Conservation (phyloP, 306 rosid species). For the Gleditsia sinensis region DNA sequence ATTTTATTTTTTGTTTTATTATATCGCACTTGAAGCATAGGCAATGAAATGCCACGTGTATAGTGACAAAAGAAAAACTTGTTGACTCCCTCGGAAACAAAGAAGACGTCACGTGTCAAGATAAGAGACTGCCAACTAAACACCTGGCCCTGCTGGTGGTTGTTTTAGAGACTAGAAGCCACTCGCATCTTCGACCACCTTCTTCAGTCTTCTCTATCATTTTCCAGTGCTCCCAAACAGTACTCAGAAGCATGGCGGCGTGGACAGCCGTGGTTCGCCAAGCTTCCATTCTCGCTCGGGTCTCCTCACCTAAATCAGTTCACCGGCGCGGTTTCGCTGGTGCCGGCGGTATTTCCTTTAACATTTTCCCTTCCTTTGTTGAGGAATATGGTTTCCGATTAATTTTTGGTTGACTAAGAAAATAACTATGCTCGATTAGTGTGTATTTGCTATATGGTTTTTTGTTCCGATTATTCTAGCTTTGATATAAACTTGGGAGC, state of each 20-base stretch:
- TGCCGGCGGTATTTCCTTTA: slow-evolving; percentile 39
- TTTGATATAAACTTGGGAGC: not conserved
- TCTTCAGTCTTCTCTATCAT: not conserved
- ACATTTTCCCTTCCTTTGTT: not conserved
- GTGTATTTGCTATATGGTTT: not conserved
- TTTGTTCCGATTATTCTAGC: not conserved
- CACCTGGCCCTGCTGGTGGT: not conserved
- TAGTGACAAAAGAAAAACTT: too few species aligned
- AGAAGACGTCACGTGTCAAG: not conserved
- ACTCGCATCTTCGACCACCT: slow-evolving; percentile 23
- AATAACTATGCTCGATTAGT: too few species aligned
- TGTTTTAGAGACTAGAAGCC: too few species aligned
- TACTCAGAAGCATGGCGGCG: slow-evolving; percentile 49
- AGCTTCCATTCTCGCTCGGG: slow-evolving; percentile 37
- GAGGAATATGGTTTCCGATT: not conserved
- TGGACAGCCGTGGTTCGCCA: slow-evolving; percentile 50
- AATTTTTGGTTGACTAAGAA: not conserved
- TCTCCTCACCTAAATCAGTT: slow-evolving; percentile 43
- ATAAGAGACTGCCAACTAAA: not conserved
- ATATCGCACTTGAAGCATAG: too few species aligned
- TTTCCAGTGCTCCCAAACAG: not conserved
- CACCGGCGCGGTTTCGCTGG: slow-evolving; percentile 57
- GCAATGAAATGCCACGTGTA: too few species aligned
- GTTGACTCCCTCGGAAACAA: too few species aligned
- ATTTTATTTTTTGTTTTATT: too few species aligned